Base-by-base conservation (phyloP, 805 yeast genomes). In the Yarrowia sp. region DNA sequence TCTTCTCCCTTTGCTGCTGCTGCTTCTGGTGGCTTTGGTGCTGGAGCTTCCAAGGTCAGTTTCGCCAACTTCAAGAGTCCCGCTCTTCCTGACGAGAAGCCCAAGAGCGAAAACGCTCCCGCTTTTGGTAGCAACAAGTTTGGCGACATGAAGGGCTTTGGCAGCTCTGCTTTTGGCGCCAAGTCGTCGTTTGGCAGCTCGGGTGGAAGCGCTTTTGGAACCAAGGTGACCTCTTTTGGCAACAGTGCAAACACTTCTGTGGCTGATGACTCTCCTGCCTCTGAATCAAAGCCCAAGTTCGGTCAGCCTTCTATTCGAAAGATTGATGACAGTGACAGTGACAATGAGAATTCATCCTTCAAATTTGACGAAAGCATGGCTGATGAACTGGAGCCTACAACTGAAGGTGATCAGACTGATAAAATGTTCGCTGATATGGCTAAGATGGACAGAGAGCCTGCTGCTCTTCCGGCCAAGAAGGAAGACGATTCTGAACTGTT, bases 331-430 rank as follows among this genome's bases (percentile, higher is more conserved):
- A 24, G 30, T 24, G 55, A 46, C 24, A 61, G 66, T 36, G 66
- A 61, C 19, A 55, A 61, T 9, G 66, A 61, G 20, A 55, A 24
- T 6, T 55, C 20, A 20, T 20, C 55, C 3, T 61, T 61, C 66
- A 46, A 36, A 38, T 61, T 61, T n/a, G 66, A 34, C 15, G 66
- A 61, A 20, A 39, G 30, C 12, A 46, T 61, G 66, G 46, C 42
- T 20, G 66, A 61, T 14, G 66, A 61, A 9, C 43, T 61, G 36
- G 66, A 61, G 19, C 66, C 66, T 13, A 61, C 55, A 43, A 61
- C 53, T 10, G 55, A 61, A 17, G 66, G 55, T 2, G 66, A 61
- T 24, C 55, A 46, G 24, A 61, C 55, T 14, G 66, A 17, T 5
- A 1, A 12, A 2, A 34, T 61, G n/a, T 6, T 46, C 9, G 66